phyloP scores from a whole-genome alignment of 75 land plant genomes.

The Cupressus sempervirens region DNA sequence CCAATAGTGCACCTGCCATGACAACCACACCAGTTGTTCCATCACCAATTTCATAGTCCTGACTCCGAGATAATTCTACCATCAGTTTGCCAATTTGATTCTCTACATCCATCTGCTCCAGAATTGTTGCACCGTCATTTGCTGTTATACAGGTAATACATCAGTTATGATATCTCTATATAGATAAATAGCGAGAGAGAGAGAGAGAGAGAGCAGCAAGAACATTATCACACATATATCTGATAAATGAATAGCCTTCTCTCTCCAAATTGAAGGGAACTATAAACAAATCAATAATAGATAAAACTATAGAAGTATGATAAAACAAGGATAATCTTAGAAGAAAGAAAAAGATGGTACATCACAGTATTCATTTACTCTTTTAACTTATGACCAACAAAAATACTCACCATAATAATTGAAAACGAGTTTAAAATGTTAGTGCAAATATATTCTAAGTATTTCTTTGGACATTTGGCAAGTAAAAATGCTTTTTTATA shows the following conservation, averaged over 20 bases:
- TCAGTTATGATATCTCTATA: not conserved
- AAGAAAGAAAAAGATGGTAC: not conserved
- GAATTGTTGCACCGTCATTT: slow-evolving; percentile 98
- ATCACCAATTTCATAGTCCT: slow-evolving; percentile 99
- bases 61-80: slow-evolving; percentile 96
- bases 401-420: not conserved
- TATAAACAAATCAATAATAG: not conserved
- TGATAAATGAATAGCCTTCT: not conserved
- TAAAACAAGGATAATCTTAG: not conserved
- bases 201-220: not conserved
- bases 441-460: not conserved
- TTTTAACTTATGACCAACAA: not conserved
- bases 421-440: not conserved
- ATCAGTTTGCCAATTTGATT: slow-evolving; percentile 96
- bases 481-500: not conserved
- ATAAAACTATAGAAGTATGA: not conserved
- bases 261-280: not conserved
- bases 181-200: no score
- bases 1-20: slow-evolving; percentile 91
- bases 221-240: not conserved
- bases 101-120: slow-evolving; percentile 99
- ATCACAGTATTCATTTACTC: not conserved
- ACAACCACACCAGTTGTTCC: slow-evolving; percentile 99
- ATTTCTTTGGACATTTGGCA: not conserved
- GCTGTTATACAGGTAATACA: slow-evolving; percentile 42